Evolutionary conservation across 2,329 filamentous ascomycete species (phyloP).

Genomic region (Tolypocladium nubicola): DNA sequence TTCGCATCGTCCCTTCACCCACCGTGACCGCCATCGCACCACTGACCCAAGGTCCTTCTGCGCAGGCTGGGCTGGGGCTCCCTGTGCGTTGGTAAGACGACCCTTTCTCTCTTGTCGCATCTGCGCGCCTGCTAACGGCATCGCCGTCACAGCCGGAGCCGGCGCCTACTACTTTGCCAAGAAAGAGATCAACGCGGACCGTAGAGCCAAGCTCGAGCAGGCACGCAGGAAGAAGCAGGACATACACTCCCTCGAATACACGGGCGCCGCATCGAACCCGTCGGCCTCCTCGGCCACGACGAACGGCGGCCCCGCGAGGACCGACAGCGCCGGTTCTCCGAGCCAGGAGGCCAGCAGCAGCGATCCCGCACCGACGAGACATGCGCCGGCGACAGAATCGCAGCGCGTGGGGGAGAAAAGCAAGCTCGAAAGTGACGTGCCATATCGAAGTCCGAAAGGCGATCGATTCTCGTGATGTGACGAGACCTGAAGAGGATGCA

Average conservation of each 20-base stretch:
- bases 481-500: neutral
- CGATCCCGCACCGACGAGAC: slow-evolving; percentile 79
- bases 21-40: neutral
- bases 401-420: slow-evolving; percentile 65
- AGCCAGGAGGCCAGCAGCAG: slow-evolving; percentile 56
- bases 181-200: slow-evolving; percentile 84
- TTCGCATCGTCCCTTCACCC: slow-evolving; percentile 22
- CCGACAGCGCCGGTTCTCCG: slow-evolving; percentile 48
- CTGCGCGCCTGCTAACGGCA: slow-evolving; percentile 7
- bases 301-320: slow-evolving; percentile 42
- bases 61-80: slow-evolving; percentile 83
- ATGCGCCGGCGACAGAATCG: slow-evolving; percentile 62
- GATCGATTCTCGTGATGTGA: slow-evolving; percentile 61
- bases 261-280: slow-evolving; percentile 22
- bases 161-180: slow-evolving; percentile 96
- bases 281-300: slow-evolving; percentile 25
- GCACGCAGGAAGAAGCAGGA: slow-evolving; percentile 52
- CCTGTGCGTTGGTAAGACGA: slow-evolving; percentile 63
- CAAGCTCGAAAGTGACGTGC: slow-evolving; percentile 75
- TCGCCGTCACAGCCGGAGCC: slow-evolving; percentile 55
- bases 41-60: slow-evolving; percentile 4
- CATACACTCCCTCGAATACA: slow-evolving; percentile 43
- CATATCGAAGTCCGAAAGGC: slow-evolving; percentile 71
- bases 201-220: slow-evolving; percentile 59
- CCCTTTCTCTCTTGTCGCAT: too few species aligned